Percentiles rank a stretch among this genome's conserved stretches.
These are phyloP conservation scores for Uronychia binucleata DNA, from an alignment of 73 alveolate species.

Conservation along the genomic window DNA sequence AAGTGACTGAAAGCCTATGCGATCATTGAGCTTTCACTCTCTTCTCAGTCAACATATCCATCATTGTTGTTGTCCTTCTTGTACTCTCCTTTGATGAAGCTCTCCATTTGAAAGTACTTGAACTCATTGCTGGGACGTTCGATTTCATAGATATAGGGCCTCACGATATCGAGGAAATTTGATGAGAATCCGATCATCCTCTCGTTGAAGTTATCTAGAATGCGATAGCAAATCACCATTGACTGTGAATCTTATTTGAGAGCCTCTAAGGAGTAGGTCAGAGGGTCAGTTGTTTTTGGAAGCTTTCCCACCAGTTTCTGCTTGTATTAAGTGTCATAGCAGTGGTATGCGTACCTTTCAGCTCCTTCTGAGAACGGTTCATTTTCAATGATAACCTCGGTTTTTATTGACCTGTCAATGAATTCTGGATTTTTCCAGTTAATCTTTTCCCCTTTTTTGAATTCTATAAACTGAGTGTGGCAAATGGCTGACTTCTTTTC, in stretches of 20 bases:
- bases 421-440: conserved; percentile 26
- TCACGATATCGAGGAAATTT: conserved; percentile 44
- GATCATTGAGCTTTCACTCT: neutral
- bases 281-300: neutral
- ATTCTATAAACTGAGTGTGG: conserved; percentile 12
- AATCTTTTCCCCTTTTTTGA: conserved; percentile 6
- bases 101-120: conserved; percentile 51
- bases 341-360: conserved; percentile 52
- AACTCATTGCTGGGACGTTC: conserved; percentile 5
- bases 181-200: conserved; percentile 46
- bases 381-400: conserved; percentile 12
- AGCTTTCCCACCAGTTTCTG: conserved; percentile 56
- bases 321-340: conserved; percentile 39
- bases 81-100: conserved; percentile 57
- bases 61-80: conserved; percentile 62
- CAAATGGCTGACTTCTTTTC: conserved; percentile 7
- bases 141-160: conserved; percentile 55
- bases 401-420: neutral
- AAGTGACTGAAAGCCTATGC: conserved; percentile 49
- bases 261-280: neutral
- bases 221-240: conserved; percentile 60
- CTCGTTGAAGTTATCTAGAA: conserved; percentile 56
- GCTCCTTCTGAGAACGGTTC: conserved; percentile 71
- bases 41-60: conserved; percentile 42
- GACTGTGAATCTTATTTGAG: conserved; percentile 50